Conservation (phyloP, 805 yeast species). For the Cyberlindnera xylosilytica region DNA sequence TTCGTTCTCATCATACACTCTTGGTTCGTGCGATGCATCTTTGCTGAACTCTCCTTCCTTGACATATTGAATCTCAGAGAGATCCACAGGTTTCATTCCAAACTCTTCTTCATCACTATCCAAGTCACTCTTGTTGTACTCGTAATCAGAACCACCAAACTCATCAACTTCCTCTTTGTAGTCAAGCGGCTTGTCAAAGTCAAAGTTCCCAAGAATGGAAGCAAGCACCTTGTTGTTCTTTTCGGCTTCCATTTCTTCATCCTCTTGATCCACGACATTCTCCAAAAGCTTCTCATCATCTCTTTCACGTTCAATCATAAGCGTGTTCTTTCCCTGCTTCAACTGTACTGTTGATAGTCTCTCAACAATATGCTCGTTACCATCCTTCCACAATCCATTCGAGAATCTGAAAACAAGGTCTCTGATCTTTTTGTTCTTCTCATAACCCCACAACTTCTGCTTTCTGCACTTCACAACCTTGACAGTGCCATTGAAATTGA, state of each 20-base stretch:
- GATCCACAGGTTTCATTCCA: constrained; percentile 19
- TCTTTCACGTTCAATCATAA: constrained; percentile 16
- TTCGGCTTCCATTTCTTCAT: constrained; percentile 37
- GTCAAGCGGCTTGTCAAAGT: constrained; percentile 51
- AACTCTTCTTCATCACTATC: constrained; percentile 32
- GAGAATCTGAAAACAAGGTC: constrained; percentile 63
- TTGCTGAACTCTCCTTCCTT: constrained; percentile 28
- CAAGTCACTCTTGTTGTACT: constrained; percentile 40
- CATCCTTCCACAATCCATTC: constrained; percentile 76
- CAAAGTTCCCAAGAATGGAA: constrained; percentile 42
- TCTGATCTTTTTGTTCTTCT: constrained; percentile 56
- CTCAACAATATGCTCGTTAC: constrained; percentile 77
- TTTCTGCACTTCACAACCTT: constrained; percentile 60
- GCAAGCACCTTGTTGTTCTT: constrained; percentile 47
- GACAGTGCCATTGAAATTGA: constrained; percentile 53
- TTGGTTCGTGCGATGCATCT: constrained; percentile 12
- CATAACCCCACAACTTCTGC: constrained; percentile 89
- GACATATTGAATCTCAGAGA: constrained; percentile 27
- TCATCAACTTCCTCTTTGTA: constrained; percentile 39
- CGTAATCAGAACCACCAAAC: constrained; percentile 42
- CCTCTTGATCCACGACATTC: constrained; percentile 34
- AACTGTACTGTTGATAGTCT: constrained; percentile 30
- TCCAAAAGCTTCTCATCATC: constrained; percentile 18
- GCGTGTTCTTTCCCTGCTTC: constrained; percentile 17
- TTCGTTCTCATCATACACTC: constrained; percentile 19